These are phyloP conservation scores for Ustilago shanxiensis DNA, from an alignment of 1,284 basidiomycete species.

Conservation along the genomic window DNA sequence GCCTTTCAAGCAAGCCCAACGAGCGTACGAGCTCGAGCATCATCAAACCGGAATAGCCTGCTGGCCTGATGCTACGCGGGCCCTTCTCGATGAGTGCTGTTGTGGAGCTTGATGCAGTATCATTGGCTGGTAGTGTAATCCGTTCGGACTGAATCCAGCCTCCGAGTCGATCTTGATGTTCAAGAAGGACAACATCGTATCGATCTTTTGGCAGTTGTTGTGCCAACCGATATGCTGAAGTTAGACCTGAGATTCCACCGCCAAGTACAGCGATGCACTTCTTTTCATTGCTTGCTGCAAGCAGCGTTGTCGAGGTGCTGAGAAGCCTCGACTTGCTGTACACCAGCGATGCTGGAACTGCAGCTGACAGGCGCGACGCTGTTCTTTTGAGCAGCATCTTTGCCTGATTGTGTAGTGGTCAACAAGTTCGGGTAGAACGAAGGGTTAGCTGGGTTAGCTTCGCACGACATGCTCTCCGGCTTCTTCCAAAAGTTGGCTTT, in stretches of 20 bases:
- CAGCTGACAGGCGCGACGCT: conserved; percentile 23
- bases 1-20: conserved; percentile 75
- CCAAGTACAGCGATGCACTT: conserved; percentile 77
- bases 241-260: conserved; percentile 84
- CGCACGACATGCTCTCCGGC: too few relatives aligned
- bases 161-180: conserved; percentile 78
- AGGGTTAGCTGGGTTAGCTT: too few relatives aligned
- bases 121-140: conserved; percentile 67
- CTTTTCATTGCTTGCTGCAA: conserved; percentile 22
- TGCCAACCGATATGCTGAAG: conserved; percentile 82
- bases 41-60: conserved; percentile 57
- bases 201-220: conserved; percentile 75
- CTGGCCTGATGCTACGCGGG: conserved; percentile 64
- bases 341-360: neutral
- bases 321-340: conserved; percentile 3
- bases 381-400: conserved; percentile 37
- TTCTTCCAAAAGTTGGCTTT: conserved; percentile 1
- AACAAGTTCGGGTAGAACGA: neutral
- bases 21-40: conserved; percentile 84
- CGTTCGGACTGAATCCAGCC: conserved; percentile 84
- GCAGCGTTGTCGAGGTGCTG: conserved; percentile 16
- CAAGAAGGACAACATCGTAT: conserved; percentile 77
- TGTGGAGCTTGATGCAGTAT: neutral
- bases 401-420: neutral
- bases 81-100: conserved; percentile 63